phyloP scores from a whole-genome alignment of 345 rosid species.

The Durio zibethinus region DNA sequence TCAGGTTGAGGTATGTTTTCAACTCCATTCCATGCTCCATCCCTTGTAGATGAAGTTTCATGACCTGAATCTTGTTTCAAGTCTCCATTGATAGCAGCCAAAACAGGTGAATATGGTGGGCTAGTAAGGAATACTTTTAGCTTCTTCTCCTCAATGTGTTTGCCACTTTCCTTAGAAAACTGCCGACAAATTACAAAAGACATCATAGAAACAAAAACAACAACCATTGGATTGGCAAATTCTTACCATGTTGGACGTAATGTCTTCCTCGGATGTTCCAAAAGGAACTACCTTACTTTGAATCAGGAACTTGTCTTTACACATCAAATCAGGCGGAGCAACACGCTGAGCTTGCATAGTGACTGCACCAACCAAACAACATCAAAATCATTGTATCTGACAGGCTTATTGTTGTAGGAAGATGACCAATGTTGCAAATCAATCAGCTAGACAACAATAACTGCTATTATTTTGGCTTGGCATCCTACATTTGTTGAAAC shows the following conservation, averaged over 20 bases:
- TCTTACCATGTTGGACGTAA: conserved; percentile 39
- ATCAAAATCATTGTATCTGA: not conserved
- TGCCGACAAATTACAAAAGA: conserved; percentile 17
- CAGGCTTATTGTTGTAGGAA: not conserved
- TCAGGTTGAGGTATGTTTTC: conserved; percentile 43
- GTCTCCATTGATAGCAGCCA: conserved; percentile 34
- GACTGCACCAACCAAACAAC: conserved; percentile 30
- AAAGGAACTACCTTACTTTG: conserved; percentile 45
- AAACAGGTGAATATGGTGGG: conserved; percentile 33
- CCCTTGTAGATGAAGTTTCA: conserved; percentile 25
- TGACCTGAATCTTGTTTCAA: conserved; percentile 30
- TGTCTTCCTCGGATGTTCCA: conserved; percentile 41
- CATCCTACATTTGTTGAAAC: not conserved
- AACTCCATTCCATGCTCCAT: conserved; percentile 25
- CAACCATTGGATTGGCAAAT: not conserved
- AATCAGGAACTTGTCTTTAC: conserved; percentile 62
- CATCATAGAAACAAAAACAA: not conserved
- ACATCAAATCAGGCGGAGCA: conserved; percentile 46
- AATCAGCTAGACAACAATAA: not conserved
- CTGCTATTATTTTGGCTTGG: not conserved
- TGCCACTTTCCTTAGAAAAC: conserved; percentile 45
- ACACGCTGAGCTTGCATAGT: conserved; percentile 49
- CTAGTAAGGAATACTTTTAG: conserved; percentile 41
- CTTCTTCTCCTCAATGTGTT: conserved; percentile 44
- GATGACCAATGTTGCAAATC: not conserved